Base-by-base conservation (phyloP, 148 eudicot species). In the Polygonum maritimum region DNA sequence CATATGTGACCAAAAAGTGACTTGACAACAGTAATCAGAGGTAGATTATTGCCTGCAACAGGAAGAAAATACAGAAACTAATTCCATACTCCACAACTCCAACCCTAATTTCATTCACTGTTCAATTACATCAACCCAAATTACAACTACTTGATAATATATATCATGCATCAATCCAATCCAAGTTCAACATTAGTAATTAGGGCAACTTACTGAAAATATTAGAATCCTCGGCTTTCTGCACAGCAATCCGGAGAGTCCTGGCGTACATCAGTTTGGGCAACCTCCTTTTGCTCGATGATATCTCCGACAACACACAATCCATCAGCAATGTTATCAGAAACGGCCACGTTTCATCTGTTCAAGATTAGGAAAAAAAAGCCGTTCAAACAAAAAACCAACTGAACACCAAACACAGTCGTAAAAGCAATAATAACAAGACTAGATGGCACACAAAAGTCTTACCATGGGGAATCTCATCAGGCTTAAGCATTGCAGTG, bases 321-420 rank as follows among this genome's bases (percentile, higher is more conserved):
- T 85, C 83, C 74, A 80, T 86, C 77, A 95, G 81, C 84, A 91
- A 79, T 65, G 83, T 85, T 63, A 91, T 75, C 22, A 95, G 91
- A 86, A 85, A 92, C 39, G 99, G 94, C 99, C 99, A 95, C 9
- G 96, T 92, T 75, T 95, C 96, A 74, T 90, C 99, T 95, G 87
- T 83, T 74, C 11, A 57, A n/a, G 31, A 26, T 26, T 26, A 26
- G 31, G 31, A 26, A 26, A 26, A 26, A 26, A 26, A 26, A 26
- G 31, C 31, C 31, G 31, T 26, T 26, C 31, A 26, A 26, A 26
- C 31, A 26, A 26, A 26, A 26, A 26, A 26, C 52, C 45, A 72
- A 45, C 51, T 41, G 35, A 31, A 33, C 49, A 72, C 75, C 16
- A 62, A 33, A 5, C 13, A 67, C 71, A 40, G n/a, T 5, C 31